Conservation (phyloP, 2,329 filamentous ascomycete genomes). For the Alternaria sp. region DNA sequence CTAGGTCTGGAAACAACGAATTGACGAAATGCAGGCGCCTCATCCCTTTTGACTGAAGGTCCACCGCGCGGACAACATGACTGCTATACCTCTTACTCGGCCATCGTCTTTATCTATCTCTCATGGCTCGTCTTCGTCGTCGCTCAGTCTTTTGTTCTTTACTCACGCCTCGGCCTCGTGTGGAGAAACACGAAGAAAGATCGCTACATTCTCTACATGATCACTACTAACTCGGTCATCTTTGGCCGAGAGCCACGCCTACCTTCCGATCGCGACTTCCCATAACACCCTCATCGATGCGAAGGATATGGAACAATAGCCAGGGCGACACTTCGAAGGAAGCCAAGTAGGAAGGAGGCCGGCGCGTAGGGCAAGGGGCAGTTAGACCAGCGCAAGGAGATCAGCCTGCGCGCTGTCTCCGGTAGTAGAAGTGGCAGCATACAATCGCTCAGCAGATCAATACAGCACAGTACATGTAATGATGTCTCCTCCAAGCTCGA, state of each 20-base stretch:
- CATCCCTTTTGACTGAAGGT: not conserved
- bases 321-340: not conserved
- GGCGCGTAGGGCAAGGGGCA: not conserved
- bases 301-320: not conserved
- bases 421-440: not conserved
- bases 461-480: not conserved
- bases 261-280: not conserved
- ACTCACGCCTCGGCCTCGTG: conserved; percentile 66
- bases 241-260: conserved; percentile 47
- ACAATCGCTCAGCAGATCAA: not conserved
- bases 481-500: not conserved
- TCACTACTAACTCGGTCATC: conserved; percentile 60
- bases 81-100: conserved; percentile 27
- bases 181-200: conserved; percentile 42
- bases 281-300: not conserved
- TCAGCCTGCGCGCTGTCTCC: not conserved
- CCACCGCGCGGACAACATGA: not conserved
- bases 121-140: conserved; percentile 66
- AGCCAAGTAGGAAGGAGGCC: not conserved
- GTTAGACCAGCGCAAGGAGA: not conserved
- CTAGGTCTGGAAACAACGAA: not conserved
- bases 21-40: not conserved
- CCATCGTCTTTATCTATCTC: conserved; percentile 56
- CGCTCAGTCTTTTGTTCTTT: conserved; percentile 65
- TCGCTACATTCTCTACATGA: conserved; percentile 60